These are phyloP conservation scores for Clarireedia homoeocarpa DNA, from an alignment of 2,329 filamentous ascomycete genomes.

Conservation along the genomic window DNA sequence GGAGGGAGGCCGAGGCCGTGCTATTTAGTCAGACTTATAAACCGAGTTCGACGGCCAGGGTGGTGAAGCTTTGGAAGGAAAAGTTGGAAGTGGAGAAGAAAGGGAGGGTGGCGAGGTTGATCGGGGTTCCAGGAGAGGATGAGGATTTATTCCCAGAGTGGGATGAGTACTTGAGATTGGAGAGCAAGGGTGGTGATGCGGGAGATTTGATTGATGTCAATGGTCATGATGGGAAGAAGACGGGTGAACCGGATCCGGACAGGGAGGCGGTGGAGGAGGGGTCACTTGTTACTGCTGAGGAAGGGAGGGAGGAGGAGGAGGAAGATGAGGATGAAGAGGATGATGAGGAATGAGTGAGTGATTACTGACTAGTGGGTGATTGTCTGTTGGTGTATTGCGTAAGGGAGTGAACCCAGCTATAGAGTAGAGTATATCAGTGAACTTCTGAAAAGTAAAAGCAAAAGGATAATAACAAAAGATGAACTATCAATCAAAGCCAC, in stretches of 20 bases:
- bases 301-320: neutral
- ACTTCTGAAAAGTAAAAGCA: too few species aligned
- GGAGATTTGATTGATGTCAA: slow-evolving; percentile 24
- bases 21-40: slow-evolving; percentile 95
- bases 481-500: too few species aligned
- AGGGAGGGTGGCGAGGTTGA: slow-evolving; percentile 71
- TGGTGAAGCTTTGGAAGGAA: slow-evolving; percentile 75
- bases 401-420: too few species aligned
- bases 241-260: slow-evolving; percentile 16
- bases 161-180: slow-evolving; percentile 80
- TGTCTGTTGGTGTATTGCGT: too few species aligned
- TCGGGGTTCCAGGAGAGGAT: slow-evolving; percentile 75
- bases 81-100: slow-evolving; percentile 78
- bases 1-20: slow-evolving; percentile 75
- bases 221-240: slow-evolving; percentile 8
- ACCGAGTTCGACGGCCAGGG: slow-evolving; percentile 61
- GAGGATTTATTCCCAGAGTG: slow-evolving; percentile 93
- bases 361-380: neutral
- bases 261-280: slow-evolving; percentile 17
- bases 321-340: neutral
- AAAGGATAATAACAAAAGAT: too few species aligned
- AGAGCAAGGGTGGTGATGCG: slow-evolving; percentile 52
- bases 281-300: slow-evolving; percentile 2
- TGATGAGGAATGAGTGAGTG: neutral
- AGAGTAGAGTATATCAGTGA: too few species aligned